Conservation (phyloP, 169 alveolate genomes). For the Plasmodium knowlesi region DNA sequence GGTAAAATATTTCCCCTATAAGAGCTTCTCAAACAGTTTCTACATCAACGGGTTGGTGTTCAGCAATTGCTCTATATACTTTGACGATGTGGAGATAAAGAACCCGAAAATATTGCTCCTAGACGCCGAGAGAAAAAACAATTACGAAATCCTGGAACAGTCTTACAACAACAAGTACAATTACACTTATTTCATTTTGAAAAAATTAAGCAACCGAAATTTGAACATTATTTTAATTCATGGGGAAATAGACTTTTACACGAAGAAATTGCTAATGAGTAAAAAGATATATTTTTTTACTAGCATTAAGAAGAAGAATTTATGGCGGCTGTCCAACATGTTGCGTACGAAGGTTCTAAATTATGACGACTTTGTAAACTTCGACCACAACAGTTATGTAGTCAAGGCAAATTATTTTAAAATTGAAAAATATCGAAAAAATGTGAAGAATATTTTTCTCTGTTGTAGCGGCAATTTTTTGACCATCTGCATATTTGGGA, state of each 20-base stretch:
- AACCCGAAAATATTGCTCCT: constrained; percentile 60
- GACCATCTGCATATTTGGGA: constrained; percentile 67
- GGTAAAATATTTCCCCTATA: constrained; percentile 69
- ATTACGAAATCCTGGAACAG: constrained; percentile 26
- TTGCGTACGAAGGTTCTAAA: constrained; percentile 33
- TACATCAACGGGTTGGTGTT: constrained; percentile 63
- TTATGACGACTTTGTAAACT: constrained; percentile 47
- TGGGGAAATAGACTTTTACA: constrained; percentile 43
- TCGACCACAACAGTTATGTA: constrained; percentile 36
- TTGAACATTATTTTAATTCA: constrained; percentile 52
- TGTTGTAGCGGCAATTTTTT: constrained; percentile 60
- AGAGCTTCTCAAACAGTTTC: constrained; percentile 33
- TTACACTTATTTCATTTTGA: constrained; percentile 27
- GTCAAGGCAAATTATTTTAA: constrained; percentile 69
- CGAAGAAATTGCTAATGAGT: constrained; percentile 50
- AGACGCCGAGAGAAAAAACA: constrained; percentile 9
- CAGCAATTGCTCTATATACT: constrained; percentile 57
- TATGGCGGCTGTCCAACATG: constrained; percentile 40
- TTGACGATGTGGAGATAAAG: constrained; percentile 60
- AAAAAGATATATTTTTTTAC: constrained; percentile 71
- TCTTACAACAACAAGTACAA: constrained; percentile 22
- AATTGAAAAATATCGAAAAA: constrained; percentile 56
- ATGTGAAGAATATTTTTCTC: constrained; percentile 63
- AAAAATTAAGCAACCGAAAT: constrained; percentile 23
- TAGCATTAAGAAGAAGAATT: constrained; percentile 56